phyloP scores from a whole-genome alignment of 441 rosid species.

The Erodium texanum region DNA sequence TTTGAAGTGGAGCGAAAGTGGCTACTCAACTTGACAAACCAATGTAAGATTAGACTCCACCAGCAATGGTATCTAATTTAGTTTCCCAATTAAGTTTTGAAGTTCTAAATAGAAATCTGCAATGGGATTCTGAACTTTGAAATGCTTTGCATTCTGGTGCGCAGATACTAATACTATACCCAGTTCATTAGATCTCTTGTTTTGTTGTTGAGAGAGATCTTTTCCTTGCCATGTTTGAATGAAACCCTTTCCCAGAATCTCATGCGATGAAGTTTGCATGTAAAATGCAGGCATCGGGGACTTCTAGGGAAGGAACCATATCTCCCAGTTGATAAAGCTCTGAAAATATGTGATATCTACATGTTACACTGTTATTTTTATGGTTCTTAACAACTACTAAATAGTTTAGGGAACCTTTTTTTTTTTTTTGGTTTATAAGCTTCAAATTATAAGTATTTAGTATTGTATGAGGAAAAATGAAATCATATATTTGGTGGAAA shows the following conservation, averaged over 20 bases:
- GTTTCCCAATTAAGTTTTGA: too few relatives aligned
- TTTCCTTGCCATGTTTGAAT: not conserved
- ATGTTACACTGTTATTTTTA: not conserved
- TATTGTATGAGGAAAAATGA: too few relatives aligned
- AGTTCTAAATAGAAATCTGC: too few relatives aligned
- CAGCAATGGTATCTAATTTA: too few relatives aligned
- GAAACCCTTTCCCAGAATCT: not conserved
- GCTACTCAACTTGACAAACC: not conserved
- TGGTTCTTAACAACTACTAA: not conserved
- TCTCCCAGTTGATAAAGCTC: not conserved
- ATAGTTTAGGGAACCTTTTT: not conserved
- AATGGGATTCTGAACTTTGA: too few relatives aligned
- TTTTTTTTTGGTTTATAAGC: too few relatives aligned
- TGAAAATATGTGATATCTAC: not conserved
- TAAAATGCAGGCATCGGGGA: not conserved
- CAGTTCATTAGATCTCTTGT: not conserved
- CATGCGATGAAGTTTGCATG: not conserved
- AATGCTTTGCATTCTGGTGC: too few relatives aligned
- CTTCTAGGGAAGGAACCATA: conserved; percentile 5
- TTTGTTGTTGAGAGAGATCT: not conserved
- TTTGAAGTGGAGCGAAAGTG: too few relatives aligned
- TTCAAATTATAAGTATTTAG: too few relatives aligned
- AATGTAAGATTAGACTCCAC: not conserved
- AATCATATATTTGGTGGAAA: too few relatives aligned
- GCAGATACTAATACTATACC: too few relatives aligned